Evolutionary conservation across 1,284 basidiomycete species (phyloP).

Genomic region (Boletellus dicymbophilus): DNA sequence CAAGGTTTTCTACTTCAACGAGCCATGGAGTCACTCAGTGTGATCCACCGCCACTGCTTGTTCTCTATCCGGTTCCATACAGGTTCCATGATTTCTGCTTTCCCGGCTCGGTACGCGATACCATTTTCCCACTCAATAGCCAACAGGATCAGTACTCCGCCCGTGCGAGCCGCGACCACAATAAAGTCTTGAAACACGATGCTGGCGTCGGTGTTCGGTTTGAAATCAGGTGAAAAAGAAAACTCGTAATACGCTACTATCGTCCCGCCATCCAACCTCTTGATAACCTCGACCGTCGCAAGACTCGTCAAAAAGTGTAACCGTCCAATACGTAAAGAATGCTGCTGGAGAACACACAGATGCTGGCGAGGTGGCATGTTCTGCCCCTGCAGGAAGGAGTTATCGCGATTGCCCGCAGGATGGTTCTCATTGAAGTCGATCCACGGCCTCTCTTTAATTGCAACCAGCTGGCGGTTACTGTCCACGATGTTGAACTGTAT

Average conservation of each 20-base stretch:
- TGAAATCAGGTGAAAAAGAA: not conserved
- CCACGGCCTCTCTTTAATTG: constrained; percentile 2
- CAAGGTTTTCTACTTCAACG: not conserved
- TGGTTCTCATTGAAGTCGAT: not conserved
- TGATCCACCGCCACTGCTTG: constrained; percentile 19
- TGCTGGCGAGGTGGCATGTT: not conserved
- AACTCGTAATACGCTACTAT: not conserved
- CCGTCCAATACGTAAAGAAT: constrained; percentile 1
- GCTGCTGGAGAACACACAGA: not conserved
- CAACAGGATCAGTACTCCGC: constrained; percentile 4
- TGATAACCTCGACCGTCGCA: constrained; percentile 6
- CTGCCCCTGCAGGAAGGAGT: not conserved
- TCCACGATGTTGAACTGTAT: not conserved
- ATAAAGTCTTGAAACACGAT: constrained; percentile 19
- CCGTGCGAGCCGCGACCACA: constrained; percentile 8
- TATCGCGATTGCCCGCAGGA: not conserved
- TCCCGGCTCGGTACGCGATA: constrained; percentile 20
- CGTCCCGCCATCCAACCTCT: not conserved
- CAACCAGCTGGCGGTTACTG: not conserved
- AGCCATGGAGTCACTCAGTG: constrained; percentile 10
- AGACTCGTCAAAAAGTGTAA: constrained; percentile 19
- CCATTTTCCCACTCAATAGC: constrained; percentile 20
- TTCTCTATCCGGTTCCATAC: constrained; percentile 12
- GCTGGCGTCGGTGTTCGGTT: not conserved
- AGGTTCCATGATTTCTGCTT: not conserved